Evolutionary conservation across 768 basidiomycete species (phyloP), one percentile per base, ranked within the genome.

Genomic region (Pholiota conissans): DNA sequence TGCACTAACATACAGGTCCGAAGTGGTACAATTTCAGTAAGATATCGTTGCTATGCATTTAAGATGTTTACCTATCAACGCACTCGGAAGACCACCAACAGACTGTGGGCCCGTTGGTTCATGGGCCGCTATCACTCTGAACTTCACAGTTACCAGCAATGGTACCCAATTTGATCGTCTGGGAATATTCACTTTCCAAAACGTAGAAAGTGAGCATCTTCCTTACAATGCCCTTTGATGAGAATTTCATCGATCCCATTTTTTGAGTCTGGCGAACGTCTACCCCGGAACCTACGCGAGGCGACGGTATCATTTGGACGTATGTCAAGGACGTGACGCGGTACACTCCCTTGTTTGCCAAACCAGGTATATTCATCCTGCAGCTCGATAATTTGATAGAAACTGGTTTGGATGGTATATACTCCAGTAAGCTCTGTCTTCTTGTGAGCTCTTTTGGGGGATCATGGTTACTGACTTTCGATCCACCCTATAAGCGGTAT

Each of bases 221-320:
- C 16, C 32, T 24, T 35, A 3, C 5, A 11, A 30, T 24, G 18
- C 10, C 46, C 34, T 47, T 58, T 2, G 30, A n/a, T 24, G 7
- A 32, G n/a, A n/a, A n/a, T n/a, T n/a, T n/a, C n/a, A n/a, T n/a
- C n/a, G 39, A 42, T 24, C 40, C 18, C 47, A n/a, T n/a, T n/a
- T 30, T 39, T 37, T 3, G 7, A 89, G 87, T 91, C 50, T 90
- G 90, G 90, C 78, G 90, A 34, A 90, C 87, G 18, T 90, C 89
- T 0, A 92, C 90, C 16, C 85, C 90, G 0, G 90, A 92, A 69
- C 90, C 90, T 0, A 86, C 84, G 0, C 63, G 61, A 13, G 77
- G 81, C 2, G 77, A 82, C 48, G 90, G 90, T 10, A 90, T 91
- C 58, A 85, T 90, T 49, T 91, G 89, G 90, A 90, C 89, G 0